Base-by-base conservation (phyloP, 345 rosid species). In the Mercurialis annua region DNA sequence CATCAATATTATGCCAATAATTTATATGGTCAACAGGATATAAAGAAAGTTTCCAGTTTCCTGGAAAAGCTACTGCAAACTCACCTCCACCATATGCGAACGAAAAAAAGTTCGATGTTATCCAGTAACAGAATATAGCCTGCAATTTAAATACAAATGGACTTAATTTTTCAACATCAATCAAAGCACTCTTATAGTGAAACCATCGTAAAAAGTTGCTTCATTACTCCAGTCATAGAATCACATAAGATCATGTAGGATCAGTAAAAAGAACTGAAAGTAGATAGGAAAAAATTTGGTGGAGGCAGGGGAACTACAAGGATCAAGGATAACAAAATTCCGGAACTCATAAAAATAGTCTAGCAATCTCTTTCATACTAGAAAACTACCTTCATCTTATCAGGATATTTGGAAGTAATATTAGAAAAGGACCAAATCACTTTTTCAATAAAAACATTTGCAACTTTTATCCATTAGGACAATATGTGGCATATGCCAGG, bases 121-220 rank as follows among this genome's bases (percentile, higher is more conserved):
- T 65, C 98, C 96, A 89, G 69, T 90, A 93, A 73, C 96, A 89
- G 74, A 90, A 89, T 68, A 90, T 78, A 57, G 98, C 97, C 97
- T 93, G 97, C 80, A 69, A 31, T 49, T 40, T 69, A 66, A 57
- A 6, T 21, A 4, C 20, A 10, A 55, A 30, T 38, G 7, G 49
- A 52, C 36, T 67, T 57, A 16, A 62, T 10, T 38, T 36, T 30
- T 30, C 15, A 34, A 34, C 49, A 40, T 40, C 16, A 43, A 24
- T 59, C 17, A 36, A 55, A 18, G 59, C 54, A 54, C 11, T n/a
- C 9, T 24, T 17, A 9, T 11, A 53, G 44, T 9, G 40, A 34
- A 34, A 4, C 40, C 40, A 3, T 34, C 40, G 4, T 34, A 34
- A 3, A 3, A 34, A 9, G 40, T 34, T 9, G 9, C 9, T 34